Conservation (phyloP, 2,329 filamentous ascomycete genomes). For the Fusarium bactridioides region DNA sequence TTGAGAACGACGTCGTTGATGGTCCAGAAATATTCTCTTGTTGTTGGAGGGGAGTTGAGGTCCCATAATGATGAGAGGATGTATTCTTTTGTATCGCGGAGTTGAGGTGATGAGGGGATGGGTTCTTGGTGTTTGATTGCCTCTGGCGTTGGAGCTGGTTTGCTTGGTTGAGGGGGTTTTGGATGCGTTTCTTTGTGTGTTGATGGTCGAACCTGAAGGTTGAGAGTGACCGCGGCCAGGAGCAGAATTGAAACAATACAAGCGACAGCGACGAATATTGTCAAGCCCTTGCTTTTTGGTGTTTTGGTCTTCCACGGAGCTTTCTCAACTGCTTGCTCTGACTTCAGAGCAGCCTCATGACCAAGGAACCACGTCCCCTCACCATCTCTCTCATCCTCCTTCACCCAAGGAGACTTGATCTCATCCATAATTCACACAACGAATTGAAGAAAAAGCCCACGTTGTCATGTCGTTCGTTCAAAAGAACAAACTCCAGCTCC, state of each 20-base stretch:
- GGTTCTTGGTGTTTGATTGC: slow-evolving; percentile 39
- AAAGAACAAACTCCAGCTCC: neutral
- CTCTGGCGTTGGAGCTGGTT: neutral
- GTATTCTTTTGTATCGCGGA: slow-evolving; percentile 58
- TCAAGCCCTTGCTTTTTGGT: neutral
- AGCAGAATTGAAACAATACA: slow-evolving; percentile 36
- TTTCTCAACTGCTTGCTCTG: rapidly evolving
- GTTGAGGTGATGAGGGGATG: slow-evolving; percentile 28
- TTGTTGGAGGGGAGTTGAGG: slow-evolving; percentile 55
- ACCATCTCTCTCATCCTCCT: neutral
- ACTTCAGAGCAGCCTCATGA: neutral
- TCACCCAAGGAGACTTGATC: neutral
- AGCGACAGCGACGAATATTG: neutral
- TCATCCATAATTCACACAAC: rapidly evolving
- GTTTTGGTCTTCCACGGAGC: neutral
- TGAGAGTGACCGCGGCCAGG: slow-evolving; percentile 34
- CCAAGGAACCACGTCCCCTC: neutral
- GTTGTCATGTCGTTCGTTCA: neutral
- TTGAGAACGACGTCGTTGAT: slow-evolving; percentile 65
- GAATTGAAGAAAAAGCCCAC: neutral
- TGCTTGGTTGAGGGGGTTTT: neutral
- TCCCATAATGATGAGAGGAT: slow-evolving; percentile 66
- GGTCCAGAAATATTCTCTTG: slow-evolving; percentile 67
- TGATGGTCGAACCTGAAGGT: neutral
- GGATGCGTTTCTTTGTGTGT: neutral